A percentile compares a stretch with the other conserved stretches of the same genome.
phyloP scores from a whole-genome alignment of 2,329 filamentous ascomycete species.

The Juglanconis oblonga region DNA sequence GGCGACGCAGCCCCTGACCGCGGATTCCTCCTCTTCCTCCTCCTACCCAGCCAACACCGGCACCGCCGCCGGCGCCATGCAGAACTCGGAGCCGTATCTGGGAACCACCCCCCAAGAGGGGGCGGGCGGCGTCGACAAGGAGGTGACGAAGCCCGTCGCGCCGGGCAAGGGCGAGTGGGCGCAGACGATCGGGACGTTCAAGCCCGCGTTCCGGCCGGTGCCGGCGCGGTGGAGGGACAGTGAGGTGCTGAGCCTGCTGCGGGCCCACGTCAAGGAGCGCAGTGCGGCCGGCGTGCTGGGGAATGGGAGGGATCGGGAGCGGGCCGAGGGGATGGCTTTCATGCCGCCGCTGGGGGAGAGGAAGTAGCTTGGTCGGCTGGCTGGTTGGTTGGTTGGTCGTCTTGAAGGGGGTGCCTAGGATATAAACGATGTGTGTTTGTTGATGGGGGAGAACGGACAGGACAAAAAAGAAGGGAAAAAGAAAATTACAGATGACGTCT shows the following conservation, averaged over 20 bases:
- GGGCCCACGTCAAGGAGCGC: conserved; percentile 73
- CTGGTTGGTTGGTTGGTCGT: background rate
- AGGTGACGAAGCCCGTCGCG: conserved; percentile 29
- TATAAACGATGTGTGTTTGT: background rate
- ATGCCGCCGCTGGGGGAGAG: conserved; percentile 45
- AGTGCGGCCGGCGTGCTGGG: conserved; percentile 57
- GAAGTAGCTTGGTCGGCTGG: conserved; percentile 2
- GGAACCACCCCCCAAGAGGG: conserved; percentile 18
- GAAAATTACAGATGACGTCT: background rate
- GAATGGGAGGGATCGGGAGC: conserved; percentile 31
- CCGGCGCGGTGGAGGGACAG: conserved; percentile 81
- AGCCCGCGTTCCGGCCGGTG: conserved; percentile 88
- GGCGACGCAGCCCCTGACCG: conserved; percentile 79
- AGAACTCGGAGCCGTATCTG: conserved; percentile 23
- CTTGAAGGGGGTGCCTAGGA: background rate
- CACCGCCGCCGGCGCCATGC: conserved; percentile 28
- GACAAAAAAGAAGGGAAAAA: no score
- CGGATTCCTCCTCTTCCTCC: conserved; percentile 48
- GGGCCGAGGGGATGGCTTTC: conserved; percentile 49
- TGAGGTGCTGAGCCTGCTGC: conserved; percentile 72
- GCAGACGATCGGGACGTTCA: conserved; percentile 92
- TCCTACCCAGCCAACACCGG: conserved; percentile 35
- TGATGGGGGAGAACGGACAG: background rate
- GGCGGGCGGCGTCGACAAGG: conserved; percentile 23
- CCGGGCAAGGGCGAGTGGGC: conserved; percentile 76